These are phyloP conservation scores for Suillus variegatus DNA, from an alignment of 768 basidiomycete species.

Conservation along the genomic window DNA sequence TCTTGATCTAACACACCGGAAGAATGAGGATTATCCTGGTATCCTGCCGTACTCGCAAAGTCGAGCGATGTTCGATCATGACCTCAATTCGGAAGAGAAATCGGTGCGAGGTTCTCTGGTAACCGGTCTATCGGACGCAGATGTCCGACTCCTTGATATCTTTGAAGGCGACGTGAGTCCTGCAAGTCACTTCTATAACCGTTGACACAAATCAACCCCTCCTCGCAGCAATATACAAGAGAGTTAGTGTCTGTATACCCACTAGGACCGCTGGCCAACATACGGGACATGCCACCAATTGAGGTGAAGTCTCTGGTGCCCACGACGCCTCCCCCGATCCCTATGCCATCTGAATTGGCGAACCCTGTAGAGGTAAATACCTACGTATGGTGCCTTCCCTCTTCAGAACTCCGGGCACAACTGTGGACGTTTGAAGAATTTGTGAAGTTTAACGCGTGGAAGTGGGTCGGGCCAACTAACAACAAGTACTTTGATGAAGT, in stretches of 20 bases:
- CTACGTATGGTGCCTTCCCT: conserved; percentile 63
- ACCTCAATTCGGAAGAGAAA: conserved; percentile 60
- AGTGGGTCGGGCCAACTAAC: conserved; percentile 61
- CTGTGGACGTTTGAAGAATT: conserved; percentile 88
- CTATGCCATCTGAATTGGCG: conserved; percentile 34
- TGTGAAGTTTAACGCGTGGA: conserved; percentile 70
- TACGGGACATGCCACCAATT: conserved; percentile 24
- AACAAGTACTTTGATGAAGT: conserved; percentile 52
- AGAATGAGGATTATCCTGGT: conserved; percentile 83
- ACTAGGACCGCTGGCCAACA: conserved; percentile 43
- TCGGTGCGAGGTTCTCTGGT: conserved; percentile 82
- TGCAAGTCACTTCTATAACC: neutral
- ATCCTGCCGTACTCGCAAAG: conserved; percentile 63
- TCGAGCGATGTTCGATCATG: conserved; percentile 44
- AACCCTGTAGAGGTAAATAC: conserved; percentile 55
- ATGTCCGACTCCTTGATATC: conserved; percentile 68
- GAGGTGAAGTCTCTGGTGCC: conserved; percentile 41
- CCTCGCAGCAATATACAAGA: conserved; percentile 69
- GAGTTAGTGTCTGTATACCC: conserved; percentile 55
- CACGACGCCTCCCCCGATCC: conserved; percentile 43
- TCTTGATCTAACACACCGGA: conserved; percentile 9
- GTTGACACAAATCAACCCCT: neutral
- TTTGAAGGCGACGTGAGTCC: conserved; percentile 79
- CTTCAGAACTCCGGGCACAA: conserved; percentile 48
- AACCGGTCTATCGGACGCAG: conserved; percentile 61